Base-by-base conservation (phyloP, 2,329 filamentous ascomycete genomes). In the Juglanconis sp. region DNA sequence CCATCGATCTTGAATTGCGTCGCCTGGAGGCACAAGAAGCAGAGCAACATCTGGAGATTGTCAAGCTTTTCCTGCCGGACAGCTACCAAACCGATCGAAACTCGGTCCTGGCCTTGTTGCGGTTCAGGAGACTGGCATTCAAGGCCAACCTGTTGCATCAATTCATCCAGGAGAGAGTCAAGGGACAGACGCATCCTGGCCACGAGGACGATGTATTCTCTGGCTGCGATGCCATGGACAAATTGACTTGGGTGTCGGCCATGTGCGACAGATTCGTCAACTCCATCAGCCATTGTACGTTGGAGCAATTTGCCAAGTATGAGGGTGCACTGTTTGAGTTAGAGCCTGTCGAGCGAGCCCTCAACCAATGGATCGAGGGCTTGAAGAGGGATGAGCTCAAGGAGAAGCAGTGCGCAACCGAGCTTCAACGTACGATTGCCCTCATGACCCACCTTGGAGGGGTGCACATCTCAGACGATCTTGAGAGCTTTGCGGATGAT, bases 11-110 rank as follows among this genome's bases (percentile, higher is more conserved):
- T 35, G 93, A 98, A 72, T 79, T 98, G 60, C 86, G 89, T 56
- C 88, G 90, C 59, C 84, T 98, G 70, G 92, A 96, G 68, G 92
- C 93, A 0, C 89, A 96, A 68, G 92, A 98, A 76, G 91, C 92
- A 2, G 83, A 87, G 44, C 90, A 97, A 71, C 93, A 98, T 69
- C 82, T 99, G 34, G 85, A 88, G 17, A 96, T 99, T 67, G 84
- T 97, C 65, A 91, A 92, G 73, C 77, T 95, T 10, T 98, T 96
- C 79, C 78, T 97, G 49, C 92, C 93, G 0, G 92, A 96, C 63
- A 88, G 85, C 24, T 96, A 91, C 71, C 87, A 89, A 66, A 78
- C 85, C 17, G 92, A 96, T 65, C 84, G 87, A 63, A 91, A 96
- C 69, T 95, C 94, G 1, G 87, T 98, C n/a, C 81, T 95, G 36